Evolutionary conservation across 306 rosid genomes (phyloP), one percentile per base, ranked within the genome.

Genomic region (Rosa multiflora): DNA sequence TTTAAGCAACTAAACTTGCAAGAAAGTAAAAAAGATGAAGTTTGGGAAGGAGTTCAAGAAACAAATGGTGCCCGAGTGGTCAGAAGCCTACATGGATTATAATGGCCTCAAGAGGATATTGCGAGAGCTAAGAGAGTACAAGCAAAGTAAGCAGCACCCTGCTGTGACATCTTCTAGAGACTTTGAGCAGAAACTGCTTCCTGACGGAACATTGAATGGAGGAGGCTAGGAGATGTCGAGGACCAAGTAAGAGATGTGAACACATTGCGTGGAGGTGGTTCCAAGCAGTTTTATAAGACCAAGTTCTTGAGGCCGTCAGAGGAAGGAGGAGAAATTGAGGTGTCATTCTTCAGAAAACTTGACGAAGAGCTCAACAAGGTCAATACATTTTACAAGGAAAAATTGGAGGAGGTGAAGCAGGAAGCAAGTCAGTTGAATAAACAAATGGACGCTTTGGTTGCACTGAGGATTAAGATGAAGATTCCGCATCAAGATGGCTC

Each of bases 21-120:
- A 72, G 8, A 12, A 37, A 52, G 8, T 13, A 5, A 18, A 3
- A 62, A 82, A 74, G 66, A 89, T 88, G 94, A 91, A 90, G 55
- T 91, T 83, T 35, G 90, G 89, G 77, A 86, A 83, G 79, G 88
- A 79, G 48, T 91, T 89, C 26, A 86, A 86, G 75, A 81, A 78
- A 67, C 84, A 89, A 77, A 89, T 82, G 89, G 92, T 88, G 83
- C 91, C 88, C 1, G 92, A 89, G 75, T 91, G 97, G 97, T 87
- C 78, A 58, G 92, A 87, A 82, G 88, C 84, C 15, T 88, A 89
- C 75, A 87, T 89, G 89, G 91, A 91, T 76, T 91, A 91, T 75
- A 83, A 88, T 77, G 86, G 88, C 76, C 97, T 89, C 39, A 89
- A 89, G 73, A 85, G 72, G 18, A 81, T 84, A 83, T 43, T 89